A percentile compares a stretch with the other conserved stretches of the same genome.
These are phyloP conservation scores for Dactylellina drechsleri DNA, from an alignment of 2,329 filamentous ascomycete species.

Conservation along the genomic window DNA sequence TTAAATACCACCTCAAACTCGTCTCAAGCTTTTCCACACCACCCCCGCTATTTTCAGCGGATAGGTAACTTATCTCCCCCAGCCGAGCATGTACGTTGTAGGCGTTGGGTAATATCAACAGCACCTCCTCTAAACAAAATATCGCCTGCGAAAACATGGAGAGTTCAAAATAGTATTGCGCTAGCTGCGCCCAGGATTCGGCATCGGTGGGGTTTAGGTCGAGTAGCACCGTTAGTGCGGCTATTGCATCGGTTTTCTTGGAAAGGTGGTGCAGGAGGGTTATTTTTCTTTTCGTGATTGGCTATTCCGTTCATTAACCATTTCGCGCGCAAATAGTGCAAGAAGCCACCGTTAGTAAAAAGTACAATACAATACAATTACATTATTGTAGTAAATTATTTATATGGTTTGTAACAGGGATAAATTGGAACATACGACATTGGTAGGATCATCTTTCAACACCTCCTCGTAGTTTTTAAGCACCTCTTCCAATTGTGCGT, in stretches of 20 bases:
- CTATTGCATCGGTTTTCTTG: slow-evolving; percentile 76
- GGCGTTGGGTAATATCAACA: slow-evolving; percentile 86
- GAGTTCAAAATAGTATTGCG: slow-evolving; percentile 83
- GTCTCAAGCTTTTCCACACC: slow-evolving; percentile 67
- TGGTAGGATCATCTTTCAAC: slow-evolving; percentile 77
- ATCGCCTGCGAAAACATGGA: slow-evolving; percentile 84
- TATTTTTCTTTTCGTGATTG: slow-evolving; percentile 83
- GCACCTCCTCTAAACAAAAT: slow-evolving; percentile 87
- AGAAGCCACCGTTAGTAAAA: too few species aligned
- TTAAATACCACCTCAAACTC: slow-evolving; percentile 83
- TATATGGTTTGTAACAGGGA: not conserved
- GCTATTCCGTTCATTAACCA: slow-evolving; percentile 64
- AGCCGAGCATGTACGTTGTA: slow-evolving; percentile 84
- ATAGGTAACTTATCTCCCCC: slow-evolving; percentile 83
- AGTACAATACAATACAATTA: too few species aligned
- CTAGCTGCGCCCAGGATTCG: slow-evolving; percentile 91
- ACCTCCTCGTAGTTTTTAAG: slow-evolving; percentile 81
- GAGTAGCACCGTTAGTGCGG: slow-evolving; percentile 77
- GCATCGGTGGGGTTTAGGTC: slow-evolving; percentile 88
- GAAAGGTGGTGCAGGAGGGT: slow-evolving; percentile 81
- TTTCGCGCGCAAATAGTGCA: not conserved
- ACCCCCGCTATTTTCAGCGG: slow-evolving; percentile 61
- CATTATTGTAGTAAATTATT: too few species aligned
- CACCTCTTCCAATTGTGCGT: slow-evolving; percentile 73
- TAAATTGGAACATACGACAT: slow-evolving; percentile 72